Evolutionary conservation across 2,329 filamentous ascomycete genomes (phyloP).

Genomic region (Colletotrichum liaoningense): DNA sequence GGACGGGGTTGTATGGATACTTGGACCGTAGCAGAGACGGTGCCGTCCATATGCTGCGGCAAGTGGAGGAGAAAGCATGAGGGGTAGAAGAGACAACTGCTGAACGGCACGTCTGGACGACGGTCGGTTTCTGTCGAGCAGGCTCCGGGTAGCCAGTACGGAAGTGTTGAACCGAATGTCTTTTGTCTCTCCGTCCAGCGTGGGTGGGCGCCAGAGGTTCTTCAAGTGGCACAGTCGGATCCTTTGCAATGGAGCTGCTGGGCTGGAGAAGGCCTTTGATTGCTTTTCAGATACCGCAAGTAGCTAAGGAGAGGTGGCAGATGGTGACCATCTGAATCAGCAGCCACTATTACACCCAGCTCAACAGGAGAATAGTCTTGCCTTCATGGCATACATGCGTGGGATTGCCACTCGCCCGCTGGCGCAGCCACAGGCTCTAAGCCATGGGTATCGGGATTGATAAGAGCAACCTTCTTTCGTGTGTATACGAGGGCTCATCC

Average conservation of each 20-base stretch:
- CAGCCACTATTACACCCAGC: background rate
- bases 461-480: background rate
- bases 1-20: background rate
- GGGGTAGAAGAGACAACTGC: conserved; percentile 1
- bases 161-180: background rate
- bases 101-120: background rate
- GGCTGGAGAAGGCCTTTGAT: background rate
- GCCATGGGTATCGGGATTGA: background rate
- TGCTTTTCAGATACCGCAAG: background rate
- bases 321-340: background rate
- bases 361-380: background rate
- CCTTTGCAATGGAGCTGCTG: background rate
- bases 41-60: background rate
- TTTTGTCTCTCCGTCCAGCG: background rate
- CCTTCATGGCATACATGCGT: background rate
- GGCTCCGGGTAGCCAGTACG: background rate
- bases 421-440: background rate
- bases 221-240: background rate
- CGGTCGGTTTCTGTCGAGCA: background rate
- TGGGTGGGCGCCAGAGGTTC: background rate
- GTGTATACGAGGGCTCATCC: background rate
- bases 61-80: background rate
- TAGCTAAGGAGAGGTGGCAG: background rate
- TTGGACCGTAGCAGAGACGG: no score
- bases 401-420: background rate